Evolutionary conservation across 1,284 basidiomycete genomes (phyloP), one percentile per base, ranked within the genome.

Genomic region (Pseudozyma hubeiensis): DNA sequence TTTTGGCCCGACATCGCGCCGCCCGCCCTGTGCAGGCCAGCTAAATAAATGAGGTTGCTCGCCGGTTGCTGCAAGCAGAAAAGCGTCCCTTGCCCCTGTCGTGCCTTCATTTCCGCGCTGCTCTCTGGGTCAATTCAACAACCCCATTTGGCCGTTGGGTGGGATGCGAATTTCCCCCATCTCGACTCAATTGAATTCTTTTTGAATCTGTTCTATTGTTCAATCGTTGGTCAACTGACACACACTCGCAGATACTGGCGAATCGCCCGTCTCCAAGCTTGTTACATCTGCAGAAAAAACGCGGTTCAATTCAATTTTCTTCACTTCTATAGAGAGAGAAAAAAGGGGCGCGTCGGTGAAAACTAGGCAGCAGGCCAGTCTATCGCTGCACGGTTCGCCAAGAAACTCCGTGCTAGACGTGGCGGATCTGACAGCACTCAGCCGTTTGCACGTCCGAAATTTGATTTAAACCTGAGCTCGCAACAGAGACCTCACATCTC

Each of bases 341-440:
- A 49, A 50, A 49, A 49, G 17, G 47, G 19, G 48, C 17, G 48
- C 35, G 35, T 7, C 8, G 11, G 1, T 14, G 11, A 33, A 47
- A 47, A 44, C 11, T n/a, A 50, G 55, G 55, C 55, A 50, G 47
- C 47, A 58, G 24, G 10, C 31, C 47, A 58, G 55, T 58, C 55
- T 50, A 37, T 30, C 40, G 19, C 24, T 35, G 39, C 47, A 16
- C 14, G 30, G n/a, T 9, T 13, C n/a, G 17, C 13, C 5, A 24
- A 51, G 61, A 68, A 63, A 53, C 66, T 54, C 66, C 66, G 66
- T 68, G 66, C 66, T 64, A 63, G 66, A 46, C 48, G 49, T 6
- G 19, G 24, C 35, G 24, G 35, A 69, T 69, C 66, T 69, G 56
- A 69, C 66, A 69, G 48, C 47, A 30, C 16, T n/a, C 11, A 16